Evolutionary conservation across 805 yeast genomes (phyloP), one percentile per base, ranked within the genome.

Genomic region (Jamesozyma piceae): DNA sequence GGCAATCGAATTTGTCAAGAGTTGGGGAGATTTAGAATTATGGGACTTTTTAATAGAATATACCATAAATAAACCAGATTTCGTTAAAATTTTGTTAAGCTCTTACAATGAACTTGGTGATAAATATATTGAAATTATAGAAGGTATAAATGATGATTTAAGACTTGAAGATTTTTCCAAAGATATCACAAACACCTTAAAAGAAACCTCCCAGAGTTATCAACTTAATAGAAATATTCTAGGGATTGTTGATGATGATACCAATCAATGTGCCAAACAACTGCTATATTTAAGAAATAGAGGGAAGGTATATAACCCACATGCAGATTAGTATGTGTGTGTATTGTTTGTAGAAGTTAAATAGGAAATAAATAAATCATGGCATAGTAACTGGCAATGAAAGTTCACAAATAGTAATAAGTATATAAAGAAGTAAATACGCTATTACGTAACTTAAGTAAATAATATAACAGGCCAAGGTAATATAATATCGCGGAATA

Each of bases 1-100:
- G 49, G 97, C 97, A 0, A 82, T 92, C 20, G 72, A 71, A 15
- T 92, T 88, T 69, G 92, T 89, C 1, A 71, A 71, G 10, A 75
- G 73, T 37, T 71, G 75, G 45, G 77, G 78, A 39, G 94, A 87
- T 51, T 61, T 68, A 19, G 94, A 85, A n/a, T 65, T 87, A 10
- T 88, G 96, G 95, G 78, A 78, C 34, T 77, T 78, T 37, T 68
- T 90, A 47, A 64, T 90, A 10, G 78, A 76, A 18, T 77, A 79
- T 57, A 79, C 95, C 18, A 71, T 80, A 65, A 69, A 72, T 32
- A 78, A 78, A 49, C 92, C 96, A 0, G 69, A 69, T n/a, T 88
- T 86, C 55, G 80, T 90, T 35, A 75, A 77, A 46, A 82, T 83
- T 5, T 66, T 90, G 38, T 71, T 92, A 43, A 80, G 82, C 44